Evolutionary conservation across 495 filamentous ascomycete genomes (phyloP), one percentile per base, ranked within the genome.

Genomic region (Jackrogersella minutella): DNA sequence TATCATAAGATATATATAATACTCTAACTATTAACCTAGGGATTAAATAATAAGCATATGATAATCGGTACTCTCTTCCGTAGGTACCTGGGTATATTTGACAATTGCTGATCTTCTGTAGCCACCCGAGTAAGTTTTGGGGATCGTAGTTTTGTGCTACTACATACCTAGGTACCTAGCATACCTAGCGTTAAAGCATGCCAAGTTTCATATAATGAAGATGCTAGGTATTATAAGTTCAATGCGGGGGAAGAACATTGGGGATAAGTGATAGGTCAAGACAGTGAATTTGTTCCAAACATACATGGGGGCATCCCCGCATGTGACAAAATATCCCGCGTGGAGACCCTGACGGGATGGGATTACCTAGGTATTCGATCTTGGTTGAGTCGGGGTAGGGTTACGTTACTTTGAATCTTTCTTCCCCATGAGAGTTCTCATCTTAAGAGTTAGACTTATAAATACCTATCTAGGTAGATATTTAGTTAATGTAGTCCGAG

Each of bases 241-340:
- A 43, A 26, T 52, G 30, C 31, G 17, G 58, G 58, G 58, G 58
- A 60, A 13, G 24, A 30, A 26, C 9, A 28, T 24, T 34, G 5
- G 37, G 17, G 14, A 41, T 26, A 19, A n/a, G 34, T 33, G 46
- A 60, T 46, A 60, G 34, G 57, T 41, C 16, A 34, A 52, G 36
- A 24, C 17, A 28, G 50, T n/a, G 19, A 62, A 26, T 46, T 24
- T 51, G 30, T 37, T 26, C 37, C 33, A 39, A 43, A 14, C 5
- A n/a, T 34, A 52, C 33, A 58, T 46, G 46, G 58, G n/a, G 53
- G 22, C 17, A 49, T 39, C 65, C 52, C 65, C 53, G 34, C 58
- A 53, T 43, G n/a, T 26, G 31, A 54, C 5, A 49, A 59, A 36
- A 59, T 58, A 54, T 58, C 64, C 58, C 64, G 64, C 53, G 58